Evolutionary conservation across 2,329 filamentous ascomycete genomes (phyloP), one percentile per base, ranked within the genome.

Genomic region (Trichoderma simmonsii): DNA sequence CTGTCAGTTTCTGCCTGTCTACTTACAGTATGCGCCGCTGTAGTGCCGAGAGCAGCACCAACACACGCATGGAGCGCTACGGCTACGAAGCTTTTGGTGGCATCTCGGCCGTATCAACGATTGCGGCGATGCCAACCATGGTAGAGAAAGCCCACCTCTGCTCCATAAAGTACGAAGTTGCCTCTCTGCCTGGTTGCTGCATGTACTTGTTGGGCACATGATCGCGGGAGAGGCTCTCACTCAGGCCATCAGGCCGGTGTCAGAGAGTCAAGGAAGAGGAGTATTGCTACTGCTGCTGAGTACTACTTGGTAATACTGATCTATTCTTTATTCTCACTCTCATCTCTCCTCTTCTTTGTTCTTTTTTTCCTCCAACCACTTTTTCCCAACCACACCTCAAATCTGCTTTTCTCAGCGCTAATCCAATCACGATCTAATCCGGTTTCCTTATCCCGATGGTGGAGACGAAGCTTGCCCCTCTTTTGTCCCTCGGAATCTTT

Each of bases 41-140:
- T 67, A 59, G 64, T 59, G 64, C 64, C 64, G 64, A 67, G 64
- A 43, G 26, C 51, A 56, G 34, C 26, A 54, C 48, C 26, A 51
- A 57, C 48, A 48, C 62, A 32, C 39, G 56, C 26, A 43, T 43
- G 39, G 15, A 60, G 56, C 62, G 39, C 62, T 32, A 65, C 56
- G 12, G 39, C 62, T 32, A 65, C 56, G 12, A 65, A 36, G 63
- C n/a, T 56, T 56, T 54, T 54, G 48, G 48, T 54, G 48, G 48
- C 48, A 54, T 54, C 48, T 54, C 48, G 48, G 48, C 48, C 48
- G 48, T 54, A 24, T 24, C 48, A 54, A 54, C 48, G 48, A 54
- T 54, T 54, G 48, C 48, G 48, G 48, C 48, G 48, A 54, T 54
- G 48, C 48, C 39, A 18, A 18, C 36, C 48, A 51, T 65, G 11